Evolutionary conservation across 1,139 yeast species (phyloP).

Genomic region (Sugiyamaella novakii): DNA sequence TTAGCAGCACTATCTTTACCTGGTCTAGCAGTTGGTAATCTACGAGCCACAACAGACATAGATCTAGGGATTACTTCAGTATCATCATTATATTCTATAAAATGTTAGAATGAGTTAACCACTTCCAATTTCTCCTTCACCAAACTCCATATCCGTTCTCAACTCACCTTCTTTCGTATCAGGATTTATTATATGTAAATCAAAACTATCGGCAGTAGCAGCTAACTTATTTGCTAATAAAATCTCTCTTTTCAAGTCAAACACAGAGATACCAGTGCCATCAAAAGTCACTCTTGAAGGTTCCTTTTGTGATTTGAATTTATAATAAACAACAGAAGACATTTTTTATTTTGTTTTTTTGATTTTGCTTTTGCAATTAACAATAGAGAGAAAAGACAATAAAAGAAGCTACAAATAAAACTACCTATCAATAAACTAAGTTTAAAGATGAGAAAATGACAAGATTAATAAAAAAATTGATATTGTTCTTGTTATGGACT

Average conservation of each 20-base stretch:
- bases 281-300: constrained; percentile 84
- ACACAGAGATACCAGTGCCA: constrained; percentile 94
- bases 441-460: too few relatives aligned
- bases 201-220: constrained; percentile 76
- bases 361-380: constrained; percentile 3
- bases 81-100: constrained; percentile 76
- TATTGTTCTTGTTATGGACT: too few relatives aligned
- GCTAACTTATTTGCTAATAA: constrained; percentile 79
- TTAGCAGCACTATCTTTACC: constrained; percentile 61
- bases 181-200: constrained; percentile 70
- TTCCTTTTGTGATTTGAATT: constrained; percentile 81
- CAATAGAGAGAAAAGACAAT: constrained; percentile 13
- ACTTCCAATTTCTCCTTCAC: too few relatives aligned
- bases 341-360: constrained; percentile 51
- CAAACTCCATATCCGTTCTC: background rate
- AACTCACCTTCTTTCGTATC: constrained; percentile 62
- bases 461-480: too few relatives aligned
- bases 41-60: constrained; percentile 73
- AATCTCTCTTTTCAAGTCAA: constrained; percentile 90
- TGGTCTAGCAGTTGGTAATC: constrained; percentile 71
- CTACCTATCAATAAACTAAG: constrained; percentile 6
- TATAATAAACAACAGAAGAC: constrained; percentile 90
- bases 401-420: constrained; percentile 11
- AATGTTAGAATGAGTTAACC: constrained; percentile 4
- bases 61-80: constrained; percentile 82